Percentiles rank a stretch among this genome's conserved stretches.
These are phyloP conservation scores for Shiraia sp. DNA, from an alignment of 2,329 filamentous ascomycete species.

Conservation along the genomic window DNA sequence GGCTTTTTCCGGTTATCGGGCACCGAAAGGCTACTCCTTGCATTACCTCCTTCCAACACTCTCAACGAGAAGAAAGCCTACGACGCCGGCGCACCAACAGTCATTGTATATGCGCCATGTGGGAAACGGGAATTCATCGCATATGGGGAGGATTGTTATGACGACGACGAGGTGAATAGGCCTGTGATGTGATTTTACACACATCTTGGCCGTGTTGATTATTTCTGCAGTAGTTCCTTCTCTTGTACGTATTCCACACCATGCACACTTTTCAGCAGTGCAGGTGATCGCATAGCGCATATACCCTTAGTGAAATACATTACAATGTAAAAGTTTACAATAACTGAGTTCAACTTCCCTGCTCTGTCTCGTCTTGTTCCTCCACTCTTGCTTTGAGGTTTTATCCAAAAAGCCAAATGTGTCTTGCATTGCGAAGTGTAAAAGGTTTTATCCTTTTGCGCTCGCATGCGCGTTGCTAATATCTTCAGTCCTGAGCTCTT, in stretches of 20 bases:
- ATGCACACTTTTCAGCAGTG: constrained; percentile 20
- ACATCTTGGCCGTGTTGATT: constrained; percentile 8
- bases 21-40: constrained; percentile 24
- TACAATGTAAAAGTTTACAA: too few species aligned
- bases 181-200: constrained; percentile 35
- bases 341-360: too few species aligned
- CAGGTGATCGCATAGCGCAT: constrained; percentile 7
- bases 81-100: constrained; percentile 16
- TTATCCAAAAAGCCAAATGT: constrained; percentile 4
- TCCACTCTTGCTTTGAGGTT: constrained; percentile 4
- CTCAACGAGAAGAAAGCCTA: constrained; percentile 30
- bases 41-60: constrained; percentile 11
- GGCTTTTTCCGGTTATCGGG: constrained; percentile 21
- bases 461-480: background rate
- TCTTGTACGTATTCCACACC: constrained; percentile 8
- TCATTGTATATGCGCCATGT: constrained; percentile 16
- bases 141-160: constrained; percentile 28
- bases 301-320: constrained; percentile 16
- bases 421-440: background rate
- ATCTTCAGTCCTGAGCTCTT: background rate
- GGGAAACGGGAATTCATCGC: constrained; percentile 27
- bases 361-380: constrained; percentile 1
- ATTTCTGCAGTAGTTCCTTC: constrained; percentile 1
- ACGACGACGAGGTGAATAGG: constrained; percentile 38
- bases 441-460: constrained; percentile 8